Base-by-base conservation (phyloP, 73 alveolate genomes). In the Paramecium sonneborni region DNA sequence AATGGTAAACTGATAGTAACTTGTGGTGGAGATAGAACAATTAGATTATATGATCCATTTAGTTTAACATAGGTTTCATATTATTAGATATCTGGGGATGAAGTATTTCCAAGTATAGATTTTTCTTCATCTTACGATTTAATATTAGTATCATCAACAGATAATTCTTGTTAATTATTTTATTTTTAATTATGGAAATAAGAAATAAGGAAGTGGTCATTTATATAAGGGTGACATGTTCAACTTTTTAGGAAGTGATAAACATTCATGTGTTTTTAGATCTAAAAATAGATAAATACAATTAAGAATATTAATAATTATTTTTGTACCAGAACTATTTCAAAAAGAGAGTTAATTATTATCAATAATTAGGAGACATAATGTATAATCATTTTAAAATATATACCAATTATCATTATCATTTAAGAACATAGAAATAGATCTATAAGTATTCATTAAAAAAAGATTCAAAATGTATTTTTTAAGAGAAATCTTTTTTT, bases 391-490 rank as follows among this genome's bases (percentile, higher is more conserved):
- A 18, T n/a, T n/a, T n/a, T n/a, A n/a, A n/a, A n/a, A n/a, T n/a
- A n/a, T n/a, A n/a, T n/a, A n/a, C n/a, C n/a, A n/a, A n/a, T n/a
- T n/a, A n/a, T 46, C 2, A 68, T 69, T 70, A 70, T 88, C n/a
- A 32, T 88, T 12, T 38, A 85, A 26, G 94, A 85, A 10, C 94
- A 88, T 44, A 88, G 70, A n/a, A 91, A 88, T 88, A 91, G 94
- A 28, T 88, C 94, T 14, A 69, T 88, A 5, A 76, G 94, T 88
- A 88, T 88, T 88, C 94, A 26, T 38, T 41, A 24, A 62, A 76
- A 39, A 70, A 41, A 7, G 87, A 88, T 43, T 37, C 74, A 68
- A 88, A 88, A 30, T 91, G 91, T 0, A 72, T 88, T 5, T 88
- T 69, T 88, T 32, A 69, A 26, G 94, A 69, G n/a, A 69, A 88